phyloP scores from a whole-genome alignment of 2,329 filamentous ascomycete species.

The Aspergillus uvarum region DNA sequence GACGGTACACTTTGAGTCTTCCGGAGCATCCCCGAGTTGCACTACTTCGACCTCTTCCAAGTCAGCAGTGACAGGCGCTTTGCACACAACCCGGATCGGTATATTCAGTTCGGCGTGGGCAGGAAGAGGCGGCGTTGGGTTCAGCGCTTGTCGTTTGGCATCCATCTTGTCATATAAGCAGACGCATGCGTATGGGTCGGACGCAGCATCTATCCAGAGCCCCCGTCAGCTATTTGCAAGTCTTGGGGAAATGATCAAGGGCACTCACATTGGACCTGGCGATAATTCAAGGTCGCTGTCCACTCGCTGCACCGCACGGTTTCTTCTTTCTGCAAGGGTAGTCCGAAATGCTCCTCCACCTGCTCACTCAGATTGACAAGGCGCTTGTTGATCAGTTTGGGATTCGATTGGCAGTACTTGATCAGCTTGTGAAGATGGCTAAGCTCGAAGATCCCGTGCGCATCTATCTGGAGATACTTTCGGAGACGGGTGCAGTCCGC shows the following conservation, averaged over 20 bases:
- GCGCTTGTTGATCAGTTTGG: constrained; percentile 62
- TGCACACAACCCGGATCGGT: constrained; percentile 51
- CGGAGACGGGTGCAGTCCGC: constrained; percentile 68
- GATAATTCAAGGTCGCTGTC: constrained; percentile 59
- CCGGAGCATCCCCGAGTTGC: background rate
- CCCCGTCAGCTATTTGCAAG: constrained; percentile 21
- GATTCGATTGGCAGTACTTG: constrained; percentile 60
- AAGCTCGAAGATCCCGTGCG: constrained; percentile 72
- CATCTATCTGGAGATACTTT: constrained; percentile 64
- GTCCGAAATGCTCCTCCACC: constrained; percentile 66
- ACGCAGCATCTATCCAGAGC: constrained; percentile 65
- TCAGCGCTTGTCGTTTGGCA: constrained; percentile 62
- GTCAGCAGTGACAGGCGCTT: constrained; percentile 4
- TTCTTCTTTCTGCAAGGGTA: constrained; percentile 73
- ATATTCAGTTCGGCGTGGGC: constrained; percentile 64
- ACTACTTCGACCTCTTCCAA: constrained; percentile 16
- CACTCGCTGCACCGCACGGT: constrained; percentile 74
- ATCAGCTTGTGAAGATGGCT: constrained; percentile 79
- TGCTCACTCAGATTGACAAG: constrained; percentile 67
- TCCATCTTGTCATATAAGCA: constrained; percentile 74
- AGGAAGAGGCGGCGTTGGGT: constrained; percentile 70
- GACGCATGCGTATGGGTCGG: constrained; percentile 77
- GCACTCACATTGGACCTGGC: constrained; percentile 69
- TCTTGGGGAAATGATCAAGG: constrained; percentile 11
- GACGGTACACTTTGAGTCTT: background rate